These are phyloP conservation scores for Kalmusia sp. DNA, from an alignment of 2,329 filamentous ascomycete genomes.

Conservation along the genomic window DNA sequence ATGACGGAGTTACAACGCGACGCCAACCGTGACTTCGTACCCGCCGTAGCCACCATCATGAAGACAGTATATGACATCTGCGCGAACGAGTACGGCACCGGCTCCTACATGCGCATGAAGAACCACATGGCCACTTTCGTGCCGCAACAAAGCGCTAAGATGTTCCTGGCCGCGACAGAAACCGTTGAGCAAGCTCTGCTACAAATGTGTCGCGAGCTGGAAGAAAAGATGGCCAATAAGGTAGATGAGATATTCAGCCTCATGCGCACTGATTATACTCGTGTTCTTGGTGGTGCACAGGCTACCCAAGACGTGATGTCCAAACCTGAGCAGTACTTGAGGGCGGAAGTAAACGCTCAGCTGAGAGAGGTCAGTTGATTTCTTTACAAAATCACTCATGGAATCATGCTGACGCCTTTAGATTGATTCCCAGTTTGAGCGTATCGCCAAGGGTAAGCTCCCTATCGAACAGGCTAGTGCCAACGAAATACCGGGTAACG, in stretches of 20 bases:
- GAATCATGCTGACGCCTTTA: neutral
- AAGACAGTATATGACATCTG: slow-evolving; percentile 55
- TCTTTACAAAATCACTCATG: neutral
- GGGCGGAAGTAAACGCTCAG: slow-evolving; percentile 23
- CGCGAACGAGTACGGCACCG: slow-evolving; percentile 52
- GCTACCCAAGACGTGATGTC: slow-evolving; percentile 15
- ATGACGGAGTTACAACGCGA: slow-evolving; percentile 59
- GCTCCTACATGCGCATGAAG: slow-evolving; percentile 62
- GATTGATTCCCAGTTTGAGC: slow-evolving; percentile 31
- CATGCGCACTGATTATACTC: slow-evolving; percentile 49
- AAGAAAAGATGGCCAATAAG: slow-evolving; percentile 52
- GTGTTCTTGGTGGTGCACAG: slow-evolving; percentile 37
- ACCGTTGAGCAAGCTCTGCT: slow-evolving; percentile 52
- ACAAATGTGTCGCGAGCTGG: slow-evolving; percentile 52
- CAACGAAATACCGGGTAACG: neutral
- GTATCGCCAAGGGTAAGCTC: slow-evolving; percentile 27
- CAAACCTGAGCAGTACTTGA: slow-evolving; percentile 22
- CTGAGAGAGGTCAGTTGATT: slow-evolving; percentile 11
- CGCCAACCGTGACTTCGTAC: slow-evolving; percentile 62
- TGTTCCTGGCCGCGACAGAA: slow-evolving; percentile 58
- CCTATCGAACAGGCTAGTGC: neutral
- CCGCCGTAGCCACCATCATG: slow-evolving; percentile 57
- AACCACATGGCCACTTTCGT: slow-evolving; percentile 56
- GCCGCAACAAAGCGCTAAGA: slow-evolving; percentile 46
- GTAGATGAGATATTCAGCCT: slow-evolving; percentile 52